Evolutionary conservation across 176 grass and related monocot genomes (phyloP), one percentile per base, ranked within the genome.

Genomic region (Avena eriantha): DNA sequence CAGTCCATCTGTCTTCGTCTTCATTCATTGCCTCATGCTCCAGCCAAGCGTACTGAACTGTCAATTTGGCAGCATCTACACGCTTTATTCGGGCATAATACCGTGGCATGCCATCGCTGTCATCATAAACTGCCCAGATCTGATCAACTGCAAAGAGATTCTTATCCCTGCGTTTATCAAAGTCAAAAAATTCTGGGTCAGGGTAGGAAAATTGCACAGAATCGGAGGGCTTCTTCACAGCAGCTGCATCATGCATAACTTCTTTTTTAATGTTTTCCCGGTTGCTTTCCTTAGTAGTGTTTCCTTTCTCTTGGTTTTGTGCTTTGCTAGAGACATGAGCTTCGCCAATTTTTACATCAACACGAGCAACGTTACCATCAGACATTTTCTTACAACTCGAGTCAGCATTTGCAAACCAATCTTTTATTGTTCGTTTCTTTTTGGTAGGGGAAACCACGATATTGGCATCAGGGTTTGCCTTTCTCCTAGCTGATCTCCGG

Each of bases 81-180:
- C 31, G 77, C 59, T 33, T 91, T 48, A 97, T 95, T 79, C 81
- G 82, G 86, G 91, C 95, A 91, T 97, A 97, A 82, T 82, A 97
- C 53, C 92, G 83, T 29, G 95, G 95, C 95, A 97, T 97, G 64
- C 92, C 95, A 86, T 95, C 95, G 2, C 49, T 24, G 16, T 87
- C 80, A 89, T 97, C 95, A 85, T 97, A 97, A 75, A 94, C 64
- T 86, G 95, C 86, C 95, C 92, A 97, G 68, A 94, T 90, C 83
- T 97, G 95, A 89, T 89, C 92, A 74, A 68, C 86, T 29, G 77
- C 73, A 76, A 97, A 94, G 73, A 77, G 36, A 85, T n/a, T 91
- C 13, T 22, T 80, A 79, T 90, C 73, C 83, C 95, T 84, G 86
- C 78, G 34, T 34, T 45, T 83, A 69, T 91, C 86, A 33, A 97